Conservation (phyloP, 352 stramenopile genomes). For the Phytophthora agathidicida region DNA sequence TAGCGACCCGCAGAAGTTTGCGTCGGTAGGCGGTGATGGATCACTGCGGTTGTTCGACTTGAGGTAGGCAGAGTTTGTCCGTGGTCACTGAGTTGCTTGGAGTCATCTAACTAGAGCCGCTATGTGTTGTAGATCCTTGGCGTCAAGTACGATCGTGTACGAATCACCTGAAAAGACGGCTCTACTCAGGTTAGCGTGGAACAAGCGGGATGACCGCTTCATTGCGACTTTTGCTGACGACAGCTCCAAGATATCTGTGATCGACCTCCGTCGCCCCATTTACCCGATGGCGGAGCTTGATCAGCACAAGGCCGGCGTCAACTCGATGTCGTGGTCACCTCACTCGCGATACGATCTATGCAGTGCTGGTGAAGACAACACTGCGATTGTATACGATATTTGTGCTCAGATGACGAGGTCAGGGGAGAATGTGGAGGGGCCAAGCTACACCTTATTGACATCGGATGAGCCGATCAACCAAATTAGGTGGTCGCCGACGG, state of each 20-base stretch:
- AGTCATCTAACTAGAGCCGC: constrained; percentile 1
- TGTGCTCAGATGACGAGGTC: constrained; percentile 41
- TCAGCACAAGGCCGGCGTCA: constrained; percentile 92
- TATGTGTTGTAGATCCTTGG: constrained; percentile 53
- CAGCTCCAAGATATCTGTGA: constrained; percentile 91
- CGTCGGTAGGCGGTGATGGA: constrained; percentile 96
- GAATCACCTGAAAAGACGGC: constrained; percentile 89
- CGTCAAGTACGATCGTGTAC: constrained; percentile 97
- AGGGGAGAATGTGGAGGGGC: constrained; percentile 22
- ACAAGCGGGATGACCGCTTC: constrained; percentile 98
- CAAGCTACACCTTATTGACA: constrained; percentile 60
- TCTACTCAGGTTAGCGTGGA: constrained; percentile 96
- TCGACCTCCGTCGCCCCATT: constrained; percentile 95
- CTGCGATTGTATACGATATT: constrained; percentile 97
- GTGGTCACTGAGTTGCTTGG: neutral
- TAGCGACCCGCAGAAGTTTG: constrained; percentile 95
- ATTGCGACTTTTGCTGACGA: constrained; percentile 95
- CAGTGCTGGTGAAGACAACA: constrained; percentile 94
- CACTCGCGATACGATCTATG: constrained; percentile 94
- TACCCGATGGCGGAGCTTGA: constrained; percentile 92
- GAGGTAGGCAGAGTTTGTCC: constrained; percentile 52
- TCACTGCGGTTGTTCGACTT: constrained; percentile 98
- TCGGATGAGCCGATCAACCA: constrained; percentile 81
- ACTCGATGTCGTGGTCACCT: constrained; percentile 97
- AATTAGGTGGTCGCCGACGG: constrained; percentile 91